phyloP scores from a whole-genome alignment of 148 eudicot genomes.

The Tetragonia tetragonoides region DNA sequence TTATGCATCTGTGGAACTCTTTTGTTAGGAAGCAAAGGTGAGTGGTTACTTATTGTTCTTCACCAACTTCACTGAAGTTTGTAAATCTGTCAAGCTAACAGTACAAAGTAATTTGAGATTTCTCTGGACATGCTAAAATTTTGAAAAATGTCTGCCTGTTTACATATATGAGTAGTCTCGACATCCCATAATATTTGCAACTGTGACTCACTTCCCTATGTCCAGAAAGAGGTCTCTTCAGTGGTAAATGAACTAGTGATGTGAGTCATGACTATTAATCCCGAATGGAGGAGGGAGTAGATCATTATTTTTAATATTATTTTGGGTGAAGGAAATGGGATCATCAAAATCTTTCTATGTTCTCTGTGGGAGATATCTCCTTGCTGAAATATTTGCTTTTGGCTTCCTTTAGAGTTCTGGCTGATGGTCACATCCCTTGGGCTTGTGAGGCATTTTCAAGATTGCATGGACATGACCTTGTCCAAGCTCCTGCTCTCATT shows the following conservation, averaged over 20 bases:
- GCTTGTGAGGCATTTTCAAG: constrained; percentile 92
- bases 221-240: too few species aligned
- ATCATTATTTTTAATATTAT: too few species aligned
- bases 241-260: too few species aligned
- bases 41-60: constrained; percentile 13
- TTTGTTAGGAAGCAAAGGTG: constrained; percentile 93
- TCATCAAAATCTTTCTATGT: not conserved
- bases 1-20: constrained; percentile 99
- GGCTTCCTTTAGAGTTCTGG: constrained; percentile 57
- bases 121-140: too few species aligned
- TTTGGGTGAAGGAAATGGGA: too few species aligned
- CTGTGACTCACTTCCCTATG: too few species aligned
- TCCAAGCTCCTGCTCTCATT: constrained; percentile 60
- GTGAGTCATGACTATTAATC: too few species aligned
- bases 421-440: constrained; percentile 98
- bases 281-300: too few species aligned
- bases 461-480: constrained; percentile 64
- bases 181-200: too few species aligned
- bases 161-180: too few species aligned
- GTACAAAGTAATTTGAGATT: too few species aligned
- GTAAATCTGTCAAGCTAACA: not conserved
- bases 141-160: too few species aligned
- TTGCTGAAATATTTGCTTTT: constrained; percentile 6
- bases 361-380: not conserved
- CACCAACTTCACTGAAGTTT: not conserved